A percentile compares a stretch with the other conserved stretches of the same genome.
Evolutionary conservation across 768 basidiomycete genomes (phyloP).

Genomic region (Austroboletus eburneus): DNA sequence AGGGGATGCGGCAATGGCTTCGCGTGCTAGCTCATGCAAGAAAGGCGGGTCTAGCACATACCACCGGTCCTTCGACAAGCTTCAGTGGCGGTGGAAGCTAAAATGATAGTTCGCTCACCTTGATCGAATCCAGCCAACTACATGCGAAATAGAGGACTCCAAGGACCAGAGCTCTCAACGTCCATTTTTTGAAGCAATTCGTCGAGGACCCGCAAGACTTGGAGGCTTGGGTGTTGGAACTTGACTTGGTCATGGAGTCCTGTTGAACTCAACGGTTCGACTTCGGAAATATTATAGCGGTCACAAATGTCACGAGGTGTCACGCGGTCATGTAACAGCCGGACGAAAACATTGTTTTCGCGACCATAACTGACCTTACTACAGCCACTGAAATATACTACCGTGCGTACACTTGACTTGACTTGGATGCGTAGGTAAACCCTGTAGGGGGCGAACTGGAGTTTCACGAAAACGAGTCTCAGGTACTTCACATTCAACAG

Average conservation of each 20-base stretch:
- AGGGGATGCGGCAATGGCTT: slow-evolving; percentile 63
- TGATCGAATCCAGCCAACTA: slow-evolving; percentile 57
- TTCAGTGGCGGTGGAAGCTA: neutral
- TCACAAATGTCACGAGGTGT: no score
- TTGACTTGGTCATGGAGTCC: slow-evolving; percentile 17
- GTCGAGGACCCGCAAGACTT: neutral
- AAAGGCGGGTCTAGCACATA: slow-evolving; percentile 76
- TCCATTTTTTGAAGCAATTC: slow-evolving; percentile 31
- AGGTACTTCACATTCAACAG: no score
- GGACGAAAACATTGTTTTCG: no score
- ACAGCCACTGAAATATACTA: no score
- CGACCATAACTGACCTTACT: no score
- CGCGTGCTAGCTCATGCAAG: slow-evolving; percentile 69
- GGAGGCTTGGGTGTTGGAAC: neutral
- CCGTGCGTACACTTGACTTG: no score
- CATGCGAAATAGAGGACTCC: slow-evolving; percentile 35
- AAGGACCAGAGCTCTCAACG: slow-evolving; percentile 23
- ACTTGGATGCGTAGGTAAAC: no score
- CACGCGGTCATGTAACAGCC: no score
- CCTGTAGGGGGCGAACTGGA: no score
- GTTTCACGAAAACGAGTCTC: no score
- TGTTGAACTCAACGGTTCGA: neutral
- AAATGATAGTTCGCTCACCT: slow-evolving; percentile 37
- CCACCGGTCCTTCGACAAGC: slow-evolving; percentile 61
- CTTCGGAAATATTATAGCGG: neutral